Evolutionary conservation across 2,329 filamentous ascomycete genomes (phyloP), one percentile per base, ranked within the genome.

Genomic region (Alternaria sp.): DNA sequence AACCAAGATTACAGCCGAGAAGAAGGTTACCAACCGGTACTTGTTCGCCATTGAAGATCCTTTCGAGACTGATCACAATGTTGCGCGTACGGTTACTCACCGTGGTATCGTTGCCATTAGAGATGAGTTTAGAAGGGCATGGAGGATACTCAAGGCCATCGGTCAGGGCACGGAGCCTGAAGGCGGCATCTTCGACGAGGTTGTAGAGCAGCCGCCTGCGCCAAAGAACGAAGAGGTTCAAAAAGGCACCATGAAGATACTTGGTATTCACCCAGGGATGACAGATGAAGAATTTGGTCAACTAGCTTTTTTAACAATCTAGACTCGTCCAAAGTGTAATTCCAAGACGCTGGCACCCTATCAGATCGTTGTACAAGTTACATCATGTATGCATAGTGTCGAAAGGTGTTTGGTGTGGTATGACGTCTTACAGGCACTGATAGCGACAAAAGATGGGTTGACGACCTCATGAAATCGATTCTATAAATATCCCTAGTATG

Each of bases 31-130:
- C 2, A 87, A 93, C 70, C 87, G 92, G 11, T 96, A 92, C 74
- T 84, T 97, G 4, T 90, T 97, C 65, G 91, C 92, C 31, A 93
- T 97, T 60, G 93, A 97, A 73, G 93, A 97, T 74, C 93, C 93
- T 0, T 97, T 97, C 70, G 92, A 97, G 79, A 79, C 88, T 2
- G 88, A 92, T 39, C 92, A 97, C 77, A 97, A 97, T 68, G 90
- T 97, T 33, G 93, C 91, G 3, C 84, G 92, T 49, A 96, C 92
- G 0, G 92, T 97, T 1, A 93, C 90, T 6, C 90, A 94, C 70
- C 86, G 88, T 60, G 92, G 92, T 2, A 91, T 96, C 62, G 88
- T 91, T 1, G 85, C 89, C 0, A 95, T 96, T 59, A 84, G 91
- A 39, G 90, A 95, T 68, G 92, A 97, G 77, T 95, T 96, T 71